Conservation (phyloP, 202 grass and related monocot genomes). For the Eragrostis tef region DNA sequence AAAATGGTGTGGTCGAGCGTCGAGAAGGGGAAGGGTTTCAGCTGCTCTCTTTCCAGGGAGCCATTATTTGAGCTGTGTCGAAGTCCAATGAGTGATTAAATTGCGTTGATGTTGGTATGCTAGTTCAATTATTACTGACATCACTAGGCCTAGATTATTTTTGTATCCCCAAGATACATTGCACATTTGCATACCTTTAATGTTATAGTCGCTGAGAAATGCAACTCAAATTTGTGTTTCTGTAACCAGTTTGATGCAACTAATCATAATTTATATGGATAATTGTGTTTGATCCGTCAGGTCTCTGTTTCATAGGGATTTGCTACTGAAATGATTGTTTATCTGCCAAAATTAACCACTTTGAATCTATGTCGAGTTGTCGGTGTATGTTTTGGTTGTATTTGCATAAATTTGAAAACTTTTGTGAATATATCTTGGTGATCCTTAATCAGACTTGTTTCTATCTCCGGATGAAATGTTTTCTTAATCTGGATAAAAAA, state of each 20-base stretch:
- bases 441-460: neutral
- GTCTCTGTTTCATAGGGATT: neutral
- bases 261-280: neutral
- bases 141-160: neutral
- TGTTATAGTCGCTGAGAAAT: neutral
- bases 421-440: neutral
- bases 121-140: neutral
- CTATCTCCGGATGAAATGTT: neutral
- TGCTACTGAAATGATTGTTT: neutral
- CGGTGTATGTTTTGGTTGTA: neutral
- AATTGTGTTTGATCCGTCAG: neutral
- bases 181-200: conserved; percentile 6
- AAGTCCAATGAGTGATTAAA: neutral
- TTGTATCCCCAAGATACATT: neutral
- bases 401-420: neutral
- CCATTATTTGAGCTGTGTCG: no score
- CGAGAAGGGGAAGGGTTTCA: neutral
- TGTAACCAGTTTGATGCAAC: neutral
- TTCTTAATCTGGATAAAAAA: neutral
- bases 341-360: neutral
- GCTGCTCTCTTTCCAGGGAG: neutral
- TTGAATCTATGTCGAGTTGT: neutral
- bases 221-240: neutral
- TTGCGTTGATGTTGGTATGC: neutral
- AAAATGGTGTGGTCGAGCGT: neutral